Percentiles rank a stretch among this genome's conserved stretches.
Conservation (phyloP, 2,329 filamentous ascomycete genomes). For the Amauroascus verrucosus region DNA sequence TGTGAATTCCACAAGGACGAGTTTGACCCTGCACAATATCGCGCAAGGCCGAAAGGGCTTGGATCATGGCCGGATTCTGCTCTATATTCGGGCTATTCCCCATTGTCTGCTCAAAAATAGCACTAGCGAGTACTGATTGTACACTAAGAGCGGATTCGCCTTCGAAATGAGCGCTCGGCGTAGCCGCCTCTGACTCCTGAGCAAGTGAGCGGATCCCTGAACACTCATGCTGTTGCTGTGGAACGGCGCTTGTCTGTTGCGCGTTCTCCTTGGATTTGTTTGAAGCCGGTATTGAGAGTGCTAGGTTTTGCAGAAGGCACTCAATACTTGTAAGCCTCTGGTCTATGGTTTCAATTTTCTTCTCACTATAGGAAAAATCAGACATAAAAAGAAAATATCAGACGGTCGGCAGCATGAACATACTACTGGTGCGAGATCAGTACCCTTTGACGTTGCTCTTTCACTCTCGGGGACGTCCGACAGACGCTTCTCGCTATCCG, state of each 20-base stretch:
- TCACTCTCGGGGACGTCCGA: conserved; percentile 16
- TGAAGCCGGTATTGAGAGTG: conserved; percentile 11
- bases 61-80: conserved; percentile 31
- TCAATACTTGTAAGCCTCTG: conserved; percentile 43
- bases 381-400: not conserved
- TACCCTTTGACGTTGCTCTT: conserved; percentile 17
- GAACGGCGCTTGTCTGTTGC: conserved; percentile 21
- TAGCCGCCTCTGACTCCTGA: conserved; percentile 15
- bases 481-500: conserved; percentile 12
- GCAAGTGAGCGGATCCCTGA: conserved; percentile 10
- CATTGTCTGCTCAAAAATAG: conserved; percentile 34
- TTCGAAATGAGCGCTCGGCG: conserved; percentile 32
- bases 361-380: conserved; percentile 35
- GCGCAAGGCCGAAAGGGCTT: conserved; percentile 30
- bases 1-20: conserved; percentile 21
- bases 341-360: conserved; percentile 45
- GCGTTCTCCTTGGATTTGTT: conserved; percentile 18
- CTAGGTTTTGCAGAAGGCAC: conserved; percentile 30
- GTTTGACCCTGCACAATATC: conserved; percentile 33
- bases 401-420: not conserved
- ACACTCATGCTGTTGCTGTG: conserved; percentile 21
- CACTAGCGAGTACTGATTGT: conserved; percentile 40
- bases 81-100: conserved; percentile 27
- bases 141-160: conserved; percentile 41
- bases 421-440: conserved; percentile 20